Conservation (phyloP, 768 basidiomycete genomes). For the Mycena kentingensis region DNA sequence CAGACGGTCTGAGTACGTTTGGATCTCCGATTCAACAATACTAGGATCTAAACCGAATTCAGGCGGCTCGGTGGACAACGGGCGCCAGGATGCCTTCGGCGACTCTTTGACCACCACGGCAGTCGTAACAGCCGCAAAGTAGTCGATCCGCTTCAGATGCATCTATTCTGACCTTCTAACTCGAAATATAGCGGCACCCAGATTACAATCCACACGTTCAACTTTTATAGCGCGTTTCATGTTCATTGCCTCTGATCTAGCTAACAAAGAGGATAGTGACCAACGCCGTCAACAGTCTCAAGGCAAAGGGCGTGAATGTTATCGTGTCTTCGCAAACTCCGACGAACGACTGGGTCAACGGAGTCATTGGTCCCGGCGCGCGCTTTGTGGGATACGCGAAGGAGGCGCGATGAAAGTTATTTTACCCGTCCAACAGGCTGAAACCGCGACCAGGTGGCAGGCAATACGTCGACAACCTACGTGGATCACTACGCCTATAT, state of each 20-base stretch:
- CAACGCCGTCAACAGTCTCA: slow-evolving; percentile 40
- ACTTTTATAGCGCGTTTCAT: slow-evolving; percentile 46
- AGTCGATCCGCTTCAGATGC: not conserved
- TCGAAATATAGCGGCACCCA: slow-evolving; percentile 34
- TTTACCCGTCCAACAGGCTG: not conserved
- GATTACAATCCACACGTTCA: slow-evolving; percentile 47
- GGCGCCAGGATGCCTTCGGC: slow-evolving; percentile 43
- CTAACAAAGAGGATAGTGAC: too few species aligned
- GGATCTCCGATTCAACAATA: not conserved
- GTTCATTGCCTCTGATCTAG: not conserved
- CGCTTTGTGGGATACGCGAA: slow-evolving; percentile 49
- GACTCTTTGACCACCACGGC: slow-evolving; percentile 39
- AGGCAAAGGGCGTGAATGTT: slow-evolving; percentile 48
- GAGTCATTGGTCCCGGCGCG: slow-evolving; percentile 36
- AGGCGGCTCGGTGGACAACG: slow-evolving; percentile 41
- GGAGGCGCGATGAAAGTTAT: slow-evolving; percentile 4
- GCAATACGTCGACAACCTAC: slow-evolving; percentile 40
- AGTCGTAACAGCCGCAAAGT: slow-evolving; percentile 39
- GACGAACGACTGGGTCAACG: slow-evolving; percentile 44
- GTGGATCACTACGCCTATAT: slow-evolving; percentile 50
- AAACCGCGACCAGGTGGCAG: slow-evolving; percentile 29
- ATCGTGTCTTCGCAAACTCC: slow-evolving; percentile 54
- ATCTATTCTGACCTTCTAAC: not conserved
- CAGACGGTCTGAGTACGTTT: not conserved
- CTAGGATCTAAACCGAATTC: not conserved